A percentile compares a stretch with the other conserved stretches of the same genome.
These are phyloP conservation scores for Mucor racemosus DNA, from an alignment of 371 early-diverging fungal species.

Conservation along the genomic window DNA sequence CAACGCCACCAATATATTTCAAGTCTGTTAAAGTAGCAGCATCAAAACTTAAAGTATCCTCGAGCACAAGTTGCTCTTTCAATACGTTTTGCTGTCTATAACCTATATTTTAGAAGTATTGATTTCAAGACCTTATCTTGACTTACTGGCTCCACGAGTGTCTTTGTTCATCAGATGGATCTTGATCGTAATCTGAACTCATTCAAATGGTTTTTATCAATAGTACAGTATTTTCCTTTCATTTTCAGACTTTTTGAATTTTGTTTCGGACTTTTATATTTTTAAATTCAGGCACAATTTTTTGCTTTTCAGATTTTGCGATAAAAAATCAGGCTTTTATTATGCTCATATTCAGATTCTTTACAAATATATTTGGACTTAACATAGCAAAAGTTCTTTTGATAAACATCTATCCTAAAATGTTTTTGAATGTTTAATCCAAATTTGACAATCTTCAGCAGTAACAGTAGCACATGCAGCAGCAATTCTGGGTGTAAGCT, in stretches of 20 bases:
- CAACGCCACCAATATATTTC: conserved; percentile 79
- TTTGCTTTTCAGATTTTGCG: background rate
- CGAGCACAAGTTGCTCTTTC: conserved; percentile 25
- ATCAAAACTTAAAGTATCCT: conserved; percentile 35
- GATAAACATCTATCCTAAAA: conserved; percentile 17
- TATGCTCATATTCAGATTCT: background rate
- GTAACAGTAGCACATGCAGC: too few relatives aligned
- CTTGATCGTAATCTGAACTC: conserved; percentile 11
- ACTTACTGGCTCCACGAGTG: conserved; percentile 30
- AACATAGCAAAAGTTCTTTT: conserved; percentile 12
- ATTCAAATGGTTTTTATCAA: background rate
- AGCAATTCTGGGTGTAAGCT: too few relatives aligned
- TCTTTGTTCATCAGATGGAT: conserved; percentile 32
- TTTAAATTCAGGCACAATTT: background rate
- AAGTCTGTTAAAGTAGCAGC: conserved; percentile 48
- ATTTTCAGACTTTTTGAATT: conserved; percentile 2
- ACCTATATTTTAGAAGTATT: background rate
- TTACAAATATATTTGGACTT: conserved; percentile 12
- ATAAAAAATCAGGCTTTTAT: conserved; percentile 1
- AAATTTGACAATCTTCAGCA: conserved; percentile 14
- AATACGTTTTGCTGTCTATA: conserved; percentile 13
- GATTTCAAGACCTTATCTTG: background rate
- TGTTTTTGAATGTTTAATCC: conserved; percentile 14
- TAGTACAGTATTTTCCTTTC: background rate
- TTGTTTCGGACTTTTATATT: too few relatives aligned